phyloP scores from a whole-genome alignment of 352 stramenopile genomes.

The Pythium scleroteichum region DNA sequence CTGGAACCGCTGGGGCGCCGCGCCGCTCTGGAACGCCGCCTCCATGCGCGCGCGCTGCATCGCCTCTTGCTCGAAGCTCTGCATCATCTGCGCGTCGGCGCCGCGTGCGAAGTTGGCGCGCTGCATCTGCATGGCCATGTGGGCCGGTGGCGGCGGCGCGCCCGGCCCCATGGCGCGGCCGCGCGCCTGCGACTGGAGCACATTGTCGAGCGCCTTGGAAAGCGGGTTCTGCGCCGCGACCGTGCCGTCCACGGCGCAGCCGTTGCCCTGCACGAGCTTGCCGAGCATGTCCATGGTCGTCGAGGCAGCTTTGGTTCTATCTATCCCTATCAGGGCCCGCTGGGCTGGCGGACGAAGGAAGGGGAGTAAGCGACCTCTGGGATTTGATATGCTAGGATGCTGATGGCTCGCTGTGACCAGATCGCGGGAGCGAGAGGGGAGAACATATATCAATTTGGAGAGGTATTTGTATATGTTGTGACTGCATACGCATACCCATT shows the following conservation, averaged over 20 bases:
- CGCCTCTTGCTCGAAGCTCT: conserved; percentile 64
- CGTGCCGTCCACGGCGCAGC: conserved; percentile 80
- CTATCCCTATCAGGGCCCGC: no score
- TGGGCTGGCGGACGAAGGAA: no score
- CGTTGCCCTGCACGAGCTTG: conserved; percentile 83
- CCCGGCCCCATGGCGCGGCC: conserved; percentile 28
- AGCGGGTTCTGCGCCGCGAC: conserved; percentile 85
- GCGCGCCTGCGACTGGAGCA: conserved; percentile 64
- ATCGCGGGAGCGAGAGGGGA: background rate
- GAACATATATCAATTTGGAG: conserved; percentile 19
- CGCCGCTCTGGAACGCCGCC: conserved; percentile 54
- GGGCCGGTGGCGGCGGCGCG: conserved; percentile 34
- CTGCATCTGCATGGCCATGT: conserved; percentile 79
- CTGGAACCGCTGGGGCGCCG: conserved; percentile 37
- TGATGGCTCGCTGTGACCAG: no score
- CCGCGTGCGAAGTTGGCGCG: conserved; percentile 53
- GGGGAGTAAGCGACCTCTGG: no score
- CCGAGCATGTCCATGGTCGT: conserved; percentile 73
- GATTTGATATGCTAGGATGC: no score
- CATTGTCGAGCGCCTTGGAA: conserved; percentile 72
- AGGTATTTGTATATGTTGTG: conserved; percentile 23
- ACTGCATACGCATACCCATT: conserved; percentile 30
- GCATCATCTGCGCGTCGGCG: conserved; percentile 58
- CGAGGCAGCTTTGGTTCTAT: no score
- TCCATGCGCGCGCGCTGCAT: conserved; percentile 67